Conservation (phyloP, 2,329 filamentous ascomycete species). For the Fusarium coffeatum region DNA sequence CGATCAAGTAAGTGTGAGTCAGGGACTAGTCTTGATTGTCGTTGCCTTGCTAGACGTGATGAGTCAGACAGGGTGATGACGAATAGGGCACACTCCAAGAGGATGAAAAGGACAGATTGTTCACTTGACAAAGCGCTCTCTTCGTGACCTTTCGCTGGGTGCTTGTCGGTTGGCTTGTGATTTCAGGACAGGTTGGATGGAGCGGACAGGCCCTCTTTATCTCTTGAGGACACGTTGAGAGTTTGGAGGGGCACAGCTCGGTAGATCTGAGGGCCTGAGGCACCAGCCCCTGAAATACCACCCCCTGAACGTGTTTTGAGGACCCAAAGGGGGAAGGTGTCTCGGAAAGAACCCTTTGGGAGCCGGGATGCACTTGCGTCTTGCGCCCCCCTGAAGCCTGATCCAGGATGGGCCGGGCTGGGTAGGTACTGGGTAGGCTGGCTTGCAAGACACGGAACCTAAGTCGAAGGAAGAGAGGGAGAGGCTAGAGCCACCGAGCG, state of each 20-base stretch:
- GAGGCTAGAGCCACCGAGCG: constrained; percentile 23
- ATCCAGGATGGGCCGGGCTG: constrained; percentile 19
- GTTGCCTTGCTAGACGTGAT: constrained; percentile 32
- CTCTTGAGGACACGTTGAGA: constrained; percentile 51
- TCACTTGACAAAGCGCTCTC: constrained; percentile 31
- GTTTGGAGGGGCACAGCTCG: constrained; percentile 28
- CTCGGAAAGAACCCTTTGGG: constrained; percentile 24
- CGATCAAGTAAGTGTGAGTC: constrained; percentile 44
- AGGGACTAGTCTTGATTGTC: constrained; percentile 29
- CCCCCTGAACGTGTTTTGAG: constrained; percentile 34
- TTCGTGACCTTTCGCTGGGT: constrained; percentile 33
- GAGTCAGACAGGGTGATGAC: constrained; percentile 42
- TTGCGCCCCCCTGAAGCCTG: constrained; percentile 1
- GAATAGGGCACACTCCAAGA: constrained; percentile 24
- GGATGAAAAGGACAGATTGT: constrained; percentile 48
- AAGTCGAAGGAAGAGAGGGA: constrained; percentile 3
- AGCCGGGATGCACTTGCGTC: constrained; percentile 26
- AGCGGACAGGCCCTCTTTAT: constrained; percentile 52
- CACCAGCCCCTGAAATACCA: constrained; percentile 35
- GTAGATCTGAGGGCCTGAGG: constrained; percentile 47
- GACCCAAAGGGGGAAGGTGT: constrained; percentile 25
- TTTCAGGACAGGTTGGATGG: constrained; percentile 32
- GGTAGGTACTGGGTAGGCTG: constrained; percentile 10
- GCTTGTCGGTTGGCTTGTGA: constrained; percentile 30
- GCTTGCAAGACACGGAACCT: constrained; percentile 14